Base-by-base conservation (phyloP, 1,139 yeast species). In the Geotrichum europaeum region DNA sequence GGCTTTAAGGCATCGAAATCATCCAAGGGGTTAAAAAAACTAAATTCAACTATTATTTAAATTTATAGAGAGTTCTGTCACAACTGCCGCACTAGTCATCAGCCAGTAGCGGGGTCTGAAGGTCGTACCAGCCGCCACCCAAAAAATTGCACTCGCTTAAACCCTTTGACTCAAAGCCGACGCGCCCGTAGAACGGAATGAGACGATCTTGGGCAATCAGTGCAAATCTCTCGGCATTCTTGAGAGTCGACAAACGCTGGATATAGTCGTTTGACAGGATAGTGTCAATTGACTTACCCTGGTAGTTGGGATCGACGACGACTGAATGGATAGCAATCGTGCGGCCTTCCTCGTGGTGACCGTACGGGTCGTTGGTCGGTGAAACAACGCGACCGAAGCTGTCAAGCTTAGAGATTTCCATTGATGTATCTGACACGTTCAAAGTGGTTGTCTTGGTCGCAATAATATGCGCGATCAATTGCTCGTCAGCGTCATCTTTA, bases 201-300 rank as follows among this genome's bases (percentile, higher is more conserved):
- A 90, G 78, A 13, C 80, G 78, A 59, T 84, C 82, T 70, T 88
- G 91, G 43, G 91, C 89, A 64, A 92, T 81, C 54, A 94, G 78
- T 4, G 86, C 82, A 59, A 94, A 84, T 68, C 84, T 81, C 66
- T 86, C 89, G 58, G 96, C 97, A 68, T 87, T 90, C 72, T 40
- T 40, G 13, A 90, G 96, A 72, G 91, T 90, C 53, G 91, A 84
- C 73, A 94, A 78, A 69, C 92, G 89, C 74, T 94, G 97, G 65
- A 92, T 83, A 75, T 89, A 94, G 75, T 94, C 99, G 68, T 88
- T 91, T 70, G 92, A 75, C 70, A 94, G 76, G 64, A 90, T 78
- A 18, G 96, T 84, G 10, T 96, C 98, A 64, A 94, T 79, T 70
- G 87, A 88, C 74, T 84, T 83, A 61, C 91, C 89, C 72, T 87